Evolutionary conservation across 2,329 filamentous ascomycete genomes (phyloP), one percentile per base, ranked within the genome.

Genomic region (Capronia coronata): DNA sequence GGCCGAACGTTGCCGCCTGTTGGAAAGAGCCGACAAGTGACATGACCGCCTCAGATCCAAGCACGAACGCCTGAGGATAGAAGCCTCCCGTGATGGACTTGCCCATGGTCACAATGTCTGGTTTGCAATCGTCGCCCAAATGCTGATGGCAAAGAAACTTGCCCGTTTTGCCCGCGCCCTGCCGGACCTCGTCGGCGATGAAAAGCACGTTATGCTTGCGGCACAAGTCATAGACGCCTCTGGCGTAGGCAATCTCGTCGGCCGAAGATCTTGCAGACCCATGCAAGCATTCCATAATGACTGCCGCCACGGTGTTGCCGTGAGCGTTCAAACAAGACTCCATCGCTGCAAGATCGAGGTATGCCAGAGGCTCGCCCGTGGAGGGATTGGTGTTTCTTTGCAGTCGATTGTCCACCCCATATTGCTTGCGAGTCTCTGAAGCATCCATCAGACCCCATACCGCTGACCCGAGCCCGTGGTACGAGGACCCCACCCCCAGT

Each of bases 61-160:
- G 29, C 7, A 32, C 29, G 11, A 32, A 32, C 3, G 29, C 7
- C 13, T 6, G 7, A 2, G 49, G 43, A 30, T 48, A 51, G 11
- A 29, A 10, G 16, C 49, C 49, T 16, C 43, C 49, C 5, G 49
- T 43, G 9, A 51, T 41, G 9, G 49, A 41, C 27, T 51, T 51
- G 23, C 49, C 49, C 16, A 95, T 94, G 51, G 87, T 94, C 37
- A 95, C 87, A 75, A 95, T 91, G 73, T 95, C 89, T 0, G 89
- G 88, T 37, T 76, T 65, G 30, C 94, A 78, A 67, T 85, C 77
- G 88, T 88, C 94, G 8, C 39, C 39, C 3, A 37, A 19, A 80
- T 94, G 88, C 63, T 94, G 87, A 74, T 94, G 89, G 7, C 88
- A 88, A 88, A 89, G 94, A 80, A 94, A 94, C 68, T 86, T 87